phyloP scores from a whole-genome alignment of 2,329 filamentous ascomycete genomes.

The Drechslerella coelobrocha region DNA sequence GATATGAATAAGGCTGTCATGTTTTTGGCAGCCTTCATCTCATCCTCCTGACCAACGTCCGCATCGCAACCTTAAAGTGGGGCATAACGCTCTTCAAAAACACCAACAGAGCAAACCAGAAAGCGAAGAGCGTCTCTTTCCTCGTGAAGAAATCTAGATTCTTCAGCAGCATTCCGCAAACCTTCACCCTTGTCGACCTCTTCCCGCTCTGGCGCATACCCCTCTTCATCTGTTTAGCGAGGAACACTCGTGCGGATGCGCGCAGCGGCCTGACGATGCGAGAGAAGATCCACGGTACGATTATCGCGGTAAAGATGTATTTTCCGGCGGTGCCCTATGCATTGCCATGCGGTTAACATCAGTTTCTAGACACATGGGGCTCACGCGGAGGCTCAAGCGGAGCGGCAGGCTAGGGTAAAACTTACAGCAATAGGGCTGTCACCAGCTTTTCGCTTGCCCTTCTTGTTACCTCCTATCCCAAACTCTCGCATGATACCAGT shows the following conservation, averaged over 20 bases:
- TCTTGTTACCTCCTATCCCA: constrained; percentile 31
- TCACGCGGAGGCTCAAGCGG: no score
- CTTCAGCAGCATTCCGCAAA: constrained; percentile 42
- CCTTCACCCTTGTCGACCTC: constrained; percentile 32
- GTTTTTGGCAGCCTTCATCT: constrained; percentile 16
- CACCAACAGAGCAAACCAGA: constrained; percentile 46
- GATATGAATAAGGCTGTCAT: constrained; percentile 1
- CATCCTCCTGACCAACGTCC: constrained; percentile 34
- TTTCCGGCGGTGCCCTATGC: constrained; percentile 42
- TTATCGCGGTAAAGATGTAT: constrained; percentile 47
- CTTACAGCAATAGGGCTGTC: constrained; percentile 35
- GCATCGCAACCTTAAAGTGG: constrained; percentile 40
- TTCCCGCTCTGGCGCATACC: constrained; percentile 45
- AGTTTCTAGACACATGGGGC: not conserved
- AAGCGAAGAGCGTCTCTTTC: constrained; percentile 45
- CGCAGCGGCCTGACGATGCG: constrained; percentile 42
- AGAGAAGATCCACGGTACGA: constrained; percentile 47
- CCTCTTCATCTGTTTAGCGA: constrained; percentile 45
- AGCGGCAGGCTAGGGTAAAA: not conserved
- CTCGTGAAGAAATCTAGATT: constrained; percentile 35
- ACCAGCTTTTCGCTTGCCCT: constrained; percentile 33
- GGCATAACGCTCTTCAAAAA: constrained; percentile 47
- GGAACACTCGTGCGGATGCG: constrained; percentile 32
- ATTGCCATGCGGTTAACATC: not conserved
- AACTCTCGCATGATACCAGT: constrained; percentile 41